Evolutionary conservation across 257 asterid species (phyloP).

Genomic region (Lithospermum erythrorhizon): DNA sequence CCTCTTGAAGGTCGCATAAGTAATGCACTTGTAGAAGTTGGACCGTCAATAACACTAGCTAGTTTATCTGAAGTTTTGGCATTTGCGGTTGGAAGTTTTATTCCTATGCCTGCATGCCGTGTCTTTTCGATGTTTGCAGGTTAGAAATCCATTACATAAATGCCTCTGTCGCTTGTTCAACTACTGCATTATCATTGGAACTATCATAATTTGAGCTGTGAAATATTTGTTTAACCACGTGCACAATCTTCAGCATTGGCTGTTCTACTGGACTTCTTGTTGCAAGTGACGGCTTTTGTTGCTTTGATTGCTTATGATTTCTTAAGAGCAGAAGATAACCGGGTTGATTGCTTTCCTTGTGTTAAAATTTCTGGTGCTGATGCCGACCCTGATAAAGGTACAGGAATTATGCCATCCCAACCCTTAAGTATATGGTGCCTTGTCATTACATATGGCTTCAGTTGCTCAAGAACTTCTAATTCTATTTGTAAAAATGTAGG

Average conservation of each 20-base stretch:
- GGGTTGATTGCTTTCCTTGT: constrained; percentile 94
- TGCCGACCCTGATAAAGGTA: constrained; percentile 68
- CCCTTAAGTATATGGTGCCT: not conserved
- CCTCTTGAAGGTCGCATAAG: constrained; percentile 94
- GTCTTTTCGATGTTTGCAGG: constrained; percentile 99
- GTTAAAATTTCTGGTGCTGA: constrained; percentile 45
- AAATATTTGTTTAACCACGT: constrained; percentile 3
- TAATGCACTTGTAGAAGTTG: constrained; percentile 96
- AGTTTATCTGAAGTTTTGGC: constrained; percentile 94
- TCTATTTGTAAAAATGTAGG: constrained; percentile 38
- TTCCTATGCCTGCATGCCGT: constrained; percentile 98
- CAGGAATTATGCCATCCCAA: constrained; percentile 3
- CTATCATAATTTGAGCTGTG: constrained; percentile 1
- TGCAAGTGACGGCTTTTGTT: constrained; percentile 97
- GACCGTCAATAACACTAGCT: constrained; percentile 96
- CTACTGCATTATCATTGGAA: not conserved
- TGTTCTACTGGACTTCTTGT: constrained; percentile 90
- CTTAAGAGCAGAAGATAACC: constrained; percentile 82
- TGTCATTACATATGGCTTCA: constrained; percentile 11
- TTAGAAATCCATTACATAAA: constrained; percentile 14
- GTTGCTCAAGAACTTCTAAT: constrained; percentile 12
- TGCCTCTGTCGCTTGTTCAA: too few relatives aligned
- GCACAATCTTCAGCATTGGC: constrained; percentile 71
- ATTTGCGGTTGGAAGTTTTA: constrained; percentile 99
- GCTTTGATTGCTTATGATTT: constrained; percentile 93